These are phyloP conservation scores for Lipomyces chichibuensis DNA, from an alignment of 805 yeast species.

Conservation along the genomic window DNA sequence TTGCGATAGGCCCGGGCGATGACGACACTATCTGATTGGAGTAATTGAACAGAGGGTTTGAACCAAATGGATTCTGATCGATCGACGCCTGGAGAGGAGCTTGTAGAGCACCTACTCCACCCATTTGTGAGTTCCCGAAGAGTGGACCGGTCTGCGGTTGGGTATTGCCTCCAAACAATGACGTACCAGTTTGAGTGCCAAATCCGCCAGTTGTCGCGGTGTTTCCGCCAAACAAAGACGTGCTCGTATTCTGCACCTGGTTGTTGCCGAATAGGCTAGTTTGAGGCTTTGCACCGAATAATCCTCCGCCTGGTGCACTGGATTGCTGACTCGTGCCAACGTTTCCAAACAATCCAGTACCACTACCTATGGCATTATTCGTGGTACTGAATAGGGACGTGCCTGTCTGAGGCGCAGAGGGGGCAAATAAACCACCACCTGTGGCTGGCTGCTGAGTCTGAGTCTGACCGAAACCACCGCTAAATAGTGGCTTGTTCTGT, in stretches of 20 bases:
- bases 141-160: slow-evolving; percentile 30
- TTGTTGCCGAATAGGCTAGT: slow-evolving; percentile 37
- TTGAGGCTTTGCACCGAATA: slow-evolving; percentile 42
- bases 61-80: slow-evolving; percentile 75
- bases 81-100: slow-evolving; percentile 45
- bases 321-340: slow-evolving; percentile 24
- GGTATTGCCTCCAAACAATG: slow-evolving; percentile 32
- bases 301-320: slow-evolving; percentile 35
- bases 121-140: slow-evolving; percentile 25
- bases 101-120: slow-evolving; percentile 34
- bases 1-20: slow-evolving; percentile 52
- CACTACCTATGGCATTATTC: slow-evolving; percentile 36
- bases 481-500: slow-evolving; percentile 29
- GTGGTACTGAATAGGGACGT: slow-evolving; percentile 40
- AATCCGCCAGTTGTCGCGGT: slow-evolving; percentile 49
- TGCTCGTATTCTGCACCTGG: slow-evolving; percentile 18
- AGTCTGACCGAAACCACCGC: slow-evolving; percentile 27
- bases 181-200: slow-evolving; percentile 42
- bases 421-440: slow-evolving; percentile 49
- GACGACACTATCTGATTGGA: slow-evolving; percentile 46
- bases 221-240: slow-evolving; percentile 37
- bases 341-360: slow-evolving; percentile 37
- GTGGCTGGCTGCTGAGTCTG: slow-evolving; percentile 22
- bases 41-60: slow-evolving; percentile 63
- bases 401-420: slow-evolving; percentile 22